Percentiles rank a stretch among this genome's conserved stretches.
Conservation (phyloP, 2,329 filamentous ascomycete species). For the Aspergillus phoenicis region DNA sequence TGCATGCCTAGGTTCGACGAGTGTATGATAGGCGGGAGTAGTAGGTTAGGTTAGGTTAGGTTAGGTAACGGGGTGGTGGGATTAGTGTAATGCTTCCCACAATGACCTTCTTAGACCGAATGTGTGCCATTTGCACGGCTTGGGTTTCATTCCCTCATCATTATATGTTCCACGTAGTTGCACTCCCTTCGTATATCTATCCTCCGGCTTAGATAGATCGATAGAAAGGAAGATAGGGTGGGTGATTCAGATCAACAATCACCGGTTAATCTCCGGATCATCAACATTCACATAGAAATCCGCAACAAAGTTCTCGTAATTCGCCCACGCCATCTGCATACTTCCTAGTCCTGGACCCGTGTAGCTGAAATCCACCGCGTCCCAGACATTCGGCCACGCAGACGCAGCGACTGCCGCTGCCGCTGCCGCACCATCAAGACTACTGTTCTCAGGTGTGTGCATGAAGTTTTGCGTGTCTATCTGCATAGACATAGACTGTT, state of each 20-base stretch:
- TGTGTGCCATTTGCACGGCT: not conserved
- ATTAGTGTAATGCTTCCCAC: not conserved
- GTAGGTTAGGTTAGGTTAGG: not conserved
- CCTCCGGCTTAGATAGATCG: not conserved
- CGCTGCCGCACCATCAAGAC: too few species aligned
- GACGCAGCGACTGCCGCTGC: too few species aligned
- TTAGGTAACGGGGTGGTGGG: not conserved
- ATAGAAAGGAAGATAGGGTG: not conserved
- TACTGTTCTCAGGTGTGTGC: conserved; percentile 1
- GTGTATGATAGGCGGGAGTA: conserved; percentile 15
- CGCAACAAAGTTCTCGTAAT: conserved; percentile 33
- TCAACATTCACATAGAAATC: conserved; percentile 30
- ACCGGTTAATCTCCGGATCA: conserved; percentile 22
- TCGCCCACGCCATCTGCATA: conserved; percentile 28
- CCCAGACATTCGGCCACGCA: conserved; percentile 30
- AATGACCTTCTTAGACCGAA: not conserved
- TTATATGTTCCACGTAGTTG: not conserved
- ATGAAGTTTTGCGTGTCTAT: not conserved
- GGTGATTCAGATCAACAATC: not conserved
- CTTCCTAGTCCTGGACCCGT: conserved; percentile 8
- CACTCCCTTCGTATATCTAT: not conserved
- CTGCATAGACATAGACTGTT: not conserved
- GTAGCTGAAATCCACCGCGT: conserved; percentile 25
- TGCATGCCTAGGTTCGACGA: not conserved
- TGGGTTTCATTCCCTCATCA: not conserved